Evolutionary conservation across 2,329 filamentous ascomycete genomes (phyloP).

Genomic region (Podosphaera xanthii): DNA sequence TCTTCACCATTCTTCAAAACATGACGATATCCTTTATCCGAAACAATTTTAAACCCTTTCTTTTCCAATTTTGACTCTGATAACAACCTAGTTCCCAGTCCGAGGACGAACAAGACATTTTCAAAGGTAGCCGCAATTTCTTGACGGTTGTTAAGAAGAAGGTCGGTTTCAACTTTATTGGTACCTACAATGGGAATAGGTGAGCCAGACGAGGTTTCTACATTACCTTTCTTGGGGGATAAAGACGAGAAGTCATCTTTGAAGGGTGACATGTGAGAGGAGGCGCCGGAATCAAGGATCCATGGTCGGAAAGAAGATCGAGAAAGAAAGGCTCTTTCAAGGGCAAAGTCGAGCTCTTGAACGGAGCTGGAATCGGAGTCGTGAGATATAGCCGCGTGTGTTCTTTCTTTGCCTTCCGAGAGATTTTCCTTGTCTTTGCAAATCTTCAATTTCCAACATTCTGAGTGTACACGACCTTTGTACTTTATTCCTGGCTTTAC

Average conservation of each 20-base stretch:
- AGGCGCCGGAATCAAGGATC: neutral
- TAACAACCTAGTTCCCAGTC: neutral
- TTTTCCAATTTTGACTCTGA: neutral
- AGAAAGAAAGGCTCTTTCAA: neutral
- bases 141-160: neutral
- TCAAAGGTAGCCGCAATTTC: neutral
- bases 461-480: neutral
- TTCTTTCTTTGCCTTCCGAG: neutral
- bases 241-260: neutral
- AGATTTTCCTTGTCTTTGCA: neutral
- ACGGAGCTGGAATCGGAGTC: neutral
- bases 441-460: neutral
- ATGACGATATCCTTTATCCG: neutral
- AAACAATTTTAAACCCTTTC: neutral
- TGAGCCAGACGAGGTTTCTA: neutral
- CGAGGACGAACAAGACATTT: neutral
- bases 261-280: neutral
- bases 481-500: neutral
- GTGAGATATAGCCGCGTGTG: neutral
- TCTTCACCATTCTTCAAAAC: neutral
- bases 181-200: neutral
- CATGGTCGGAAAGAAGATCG: neutral
- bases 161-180: neutral
- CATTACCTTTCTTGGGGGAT: neutral
- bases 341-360: neutral